A percentile compares a stretch with the other conserved stretches of the same genome.
These are phyloP conservation scores for Aspergillus conjunctus DNA, from an alignment of 495 filamentous ascomycete genomes.

Conservation along the genomic window DNA sequence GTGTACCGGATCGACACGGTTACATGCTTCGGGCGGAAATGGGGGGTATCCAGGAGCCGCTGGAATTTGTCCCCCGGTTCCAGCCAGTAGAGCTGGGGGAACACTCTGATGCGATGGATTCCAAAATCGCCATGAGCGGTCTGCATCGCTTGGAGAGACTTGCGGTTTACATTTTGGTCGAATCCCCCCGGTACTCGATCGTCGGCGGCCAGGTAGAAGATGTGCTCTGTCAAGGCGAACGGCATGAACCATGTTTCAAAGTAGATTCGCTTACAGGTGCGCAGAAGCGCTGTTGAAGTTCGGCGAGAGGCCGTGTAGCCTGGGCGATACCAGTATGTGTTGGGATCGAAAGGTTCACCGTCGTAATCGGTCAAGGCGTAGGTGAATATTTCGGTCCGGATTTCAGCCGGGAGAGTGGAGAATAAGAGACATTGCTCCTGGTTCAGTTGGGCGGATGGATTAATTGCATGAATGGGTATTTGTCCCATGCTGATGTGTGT, in stretches of 20 bases:
- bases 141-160: conserved; percentile 17
- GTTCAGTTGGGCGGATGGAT: not conserved
- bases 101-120: conserved; percentile 21
- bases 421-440: conserved; percentile 24
- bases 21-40: conserved; percentile 27
- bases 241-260: conserved; percentile 36
- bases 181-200: conserved; percentile 19
- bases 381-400: conserved; percentile 32
- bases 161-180: conserved; percentile 15
- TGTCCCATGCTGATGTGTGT: not conserved
- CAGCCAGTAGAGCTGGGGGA: conserved; percentile 30
- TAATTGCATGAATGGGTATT: too few relatives aligned
- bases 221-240: conserved; percentile 30
- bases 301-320: conserved; percentile 26
- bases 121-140: conserved; percentile 17
- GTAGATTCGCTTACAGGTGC: conserved; percentile 28
- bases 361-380: conserved; percentile 29
- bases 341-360: conserved; percentile 1
- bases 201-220: conserved; percentile 23
- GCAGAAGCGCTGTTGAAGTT: conserved; percentile 27
- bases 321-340: conserved; percentile 30
- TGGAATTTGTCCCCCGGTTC: conserved; percentile 22
- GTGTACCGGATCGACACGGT: conserved; percentile 35
- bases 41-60: conserved; percentile 19
- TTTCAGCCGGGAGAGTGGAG: conserved; percentile 29